Percentiles rank a stretch among this genome's conserved stretches.
These are phyloP conservation scores for Colletotrichum endophyticum DNA, from an alignment of 2,329 filamentous ascomycete species.

Conservation along the genomic window DNA sequence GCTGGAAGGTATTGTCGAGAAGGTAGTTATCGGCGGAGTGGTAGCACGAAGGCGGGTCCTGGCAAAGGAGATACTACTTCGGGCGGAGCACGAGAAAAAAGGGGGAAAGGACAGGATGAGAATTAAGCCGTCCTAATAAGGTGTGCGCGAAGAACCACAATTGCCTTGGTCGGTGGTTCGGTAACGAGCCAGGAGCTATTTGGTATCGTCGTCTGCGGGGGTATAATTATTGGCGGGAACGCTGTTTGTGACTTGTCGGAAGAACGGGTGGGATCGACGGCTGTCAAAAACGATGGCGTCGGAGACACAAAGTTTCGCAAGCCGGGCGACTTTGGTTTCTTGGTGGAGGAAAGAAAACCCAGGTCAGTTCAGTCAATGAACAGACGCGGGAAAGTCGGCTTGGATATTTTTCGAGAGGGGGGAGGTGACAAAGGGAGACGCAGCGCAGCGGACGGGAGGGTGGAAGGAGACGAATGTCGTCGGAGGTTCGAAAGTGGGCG, in stretches of 20 bases:
- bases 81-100: conserved; percentile 2
- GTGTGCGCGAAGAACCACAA: conserved; percentile 12
- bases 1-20: background rate
- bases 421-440: conserved; percentile 1
- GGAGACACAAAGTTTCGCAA: conserved; percentile 1
- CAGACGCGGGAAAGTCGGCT: background rate
- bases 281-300: background rate
- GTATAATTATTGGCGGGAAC: conserved; percentile 15
- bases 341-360: background rate
- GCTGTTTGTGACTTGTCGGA: conserved; percentile 12
- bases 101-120: background rate
- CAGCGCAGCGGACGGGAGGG: conserved; percentile 1
- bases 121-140: conserved; percentile 13
- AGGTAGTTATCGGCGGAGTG: background rate
- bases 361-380: conserved; percentile 22
- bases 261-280: conserved; percentile 9
- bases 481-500: conserved; percentile 18
- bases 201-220: conserved; percentile 10
- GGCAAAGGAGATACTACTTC: conserved; percentile 4
- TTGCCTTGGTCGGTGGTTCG: conserved; percentile 5
- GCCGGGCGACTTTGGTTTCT: background rate
- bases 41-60: conserved; percentile 9
- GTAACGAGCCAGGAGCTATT: background rate
- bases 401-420: background rate
- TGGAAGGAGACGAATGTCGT: conserved; percentile 16